Percentiles rank a stretch among this genome's conserved stretches.
These are phyloP conservation scores for Euphrasia confusa DNA, from an alignment of 257 asterid genomes.

Conservation along the genomic window DNA sequence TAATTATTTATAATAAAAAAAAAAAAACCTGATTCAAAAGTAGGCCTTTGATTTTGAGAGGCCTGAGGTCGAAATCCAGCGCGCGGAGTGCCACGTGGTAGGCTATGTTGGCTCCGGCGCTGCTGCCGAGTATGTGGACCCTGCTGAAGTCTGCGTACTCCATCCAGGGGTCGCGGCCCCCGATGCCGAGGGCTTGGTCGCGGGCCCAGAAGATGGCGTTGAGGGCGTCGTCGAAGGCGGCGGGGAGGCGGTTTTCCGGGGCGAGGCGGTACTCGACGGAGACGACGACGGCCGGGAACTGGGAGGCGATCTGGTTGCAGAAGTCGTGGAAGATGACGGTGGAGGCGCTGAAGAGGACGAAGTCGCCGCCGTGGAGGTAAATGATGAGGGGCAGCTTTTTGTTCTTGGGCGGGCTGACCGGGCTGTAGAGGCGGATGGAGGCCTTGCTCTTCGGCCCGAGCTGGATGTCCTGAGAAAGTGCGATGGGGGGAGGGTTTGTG, in stretches of 20 bases:
- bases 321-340: constrained; percentile 41
- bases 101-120: constrained; percentile 37
- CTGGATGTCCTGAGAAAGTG: constrained; percentile 28
- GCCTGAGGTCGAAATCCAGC: constrained; percentile 22
- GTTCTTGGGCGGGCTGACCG: constrained; percentile 16
- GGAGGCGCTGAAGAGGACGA: constrained; percentile 32
- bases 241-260: constrained; percentile 43
- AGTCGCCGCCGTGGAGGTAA: constrained; percentile 44
- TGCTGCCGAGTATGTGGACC: constrained; percentile 31
- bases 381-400: constrained; percentile 31
- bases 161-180: constrained; percentile 34
- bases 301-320: constrained; percentile 31
- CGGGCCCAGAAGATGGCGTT: constrained; percentile 29
- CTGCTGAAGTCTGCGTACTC: constrained; percentile 34
- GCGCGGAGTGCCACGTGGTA: constrained; percentile 33
- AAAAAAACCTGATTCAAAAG: constrained; percentile 30
- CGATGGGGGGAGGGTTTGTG: constrained; percentile 8
- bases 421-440: constrained; percentile 32
- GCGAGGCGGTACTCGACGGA: constrained; percentile 43
- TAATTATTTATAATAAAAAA: too few relatives aligned
- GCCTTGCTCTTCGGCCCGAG: constrained; percentile 20
- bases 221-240: constrained; percentile 40
- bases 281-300: constrained; percentile 30
- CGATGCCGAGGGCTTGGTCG: constrained; percentile 26
- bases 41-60: constrained; percentile 27